These are phyloP conservation scores for Diplodia corticola DNA, from an alignment of 2,329 filamentous ascomycete species.

Conservation along the genomic window DNA sequence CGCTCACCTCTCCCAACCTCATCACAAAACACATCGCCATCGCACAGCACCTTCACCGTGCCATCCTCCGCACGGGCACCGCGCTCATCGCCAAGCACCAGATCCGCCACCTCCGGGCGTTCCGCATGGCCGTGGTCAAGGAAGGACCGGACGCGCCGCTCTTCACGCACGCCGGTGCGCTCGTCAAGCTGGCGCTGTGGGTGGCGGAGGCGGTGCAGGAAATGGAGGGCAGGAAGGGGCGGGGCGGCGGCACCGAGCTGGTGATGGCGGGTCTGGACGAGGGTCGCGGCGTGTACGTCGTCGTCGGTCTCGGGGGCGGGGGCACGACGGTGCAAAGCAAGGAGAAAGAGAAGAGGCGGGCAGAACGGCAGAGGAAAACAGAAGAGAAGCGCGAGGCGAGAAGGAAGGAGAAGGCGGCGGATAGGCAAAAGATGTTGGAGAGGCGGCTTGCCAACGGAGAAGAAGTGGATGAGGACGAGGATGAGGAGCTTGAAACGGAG, in stretches of 20 bases:
- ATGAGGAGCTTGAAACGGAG: constrained; percentile 49
- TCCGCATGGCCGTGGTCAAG: constrained; percentile 93
- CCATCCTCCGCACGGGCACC: constrained; percentile 90
- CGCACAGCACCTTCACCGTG: constrained; percentile 85
- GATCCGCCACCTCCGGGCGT: constrained; percentile 87
- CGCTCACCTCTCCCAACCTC: constrained; percentile 60
- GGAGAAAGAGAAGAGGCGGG: constrained; percentile 66
- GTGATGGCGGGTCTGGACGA: constrained; percentile 91
- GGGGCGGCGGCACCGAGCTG: constrained; percentile 68
- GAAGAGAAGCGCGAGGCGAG: constrained; percentile 48
- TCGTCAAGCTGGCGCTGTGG: constrained; percentile 94
- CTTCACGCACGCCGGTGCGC: constrained; percentile 87
- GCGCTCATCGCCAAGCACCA: constrained; percentile 90
- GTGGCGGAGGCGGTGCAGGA: constrained; percentile 88
- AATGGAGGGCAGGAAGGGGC: constrained; percentile 63
- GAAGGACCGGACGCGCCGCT: constrained; percentile 89
- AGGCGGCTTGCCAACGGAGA: constrained; percentile 56
- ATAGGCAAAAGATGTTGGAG: constrained; percentile 49
- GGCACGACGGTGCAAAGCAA: constrained; percentile 60
- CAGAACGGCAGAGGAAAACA: constrained; percentile 62
- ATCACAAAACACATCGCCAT: constrained; percentile 75
- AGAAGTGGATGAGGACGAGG: constrained; percentile 58
- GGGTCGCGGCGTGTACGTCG: constrained; percentile 80
- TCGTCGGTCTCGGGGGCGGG: constrained; percentile 89
- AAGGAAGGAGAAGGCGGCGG: constrained; percentile 63